A percentile compares a stretch with the other conserved stretches of the same genome.
These are phyloP conservation scores for Oenanthe javanica DNA, from an alignment of 140 eudicot genomes.

Conservation along the genomic window DNA sequence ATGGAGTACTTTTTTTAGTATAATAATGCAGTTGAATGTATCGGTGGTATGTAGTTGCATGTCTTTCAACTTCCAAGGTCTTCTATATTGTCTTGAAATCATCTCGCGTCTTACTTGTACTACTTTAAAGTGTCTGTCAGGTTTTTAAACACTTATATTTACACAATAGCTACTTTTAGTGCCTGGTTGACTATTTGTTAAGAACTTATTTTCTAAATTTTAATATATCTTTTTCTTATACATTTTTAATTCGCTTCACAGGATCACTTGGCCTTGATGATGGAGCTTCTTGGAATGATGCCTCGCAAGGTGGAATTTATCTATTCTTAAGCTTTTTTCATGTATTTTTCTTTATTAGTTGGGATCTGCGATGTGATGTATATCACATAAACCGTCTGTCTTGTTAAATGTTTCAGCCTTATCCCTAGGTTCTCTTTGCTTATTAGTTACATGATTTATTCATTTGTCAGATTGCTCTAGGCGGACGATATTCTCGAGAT, in stretches of 20 bases:
- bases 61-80: neutral
- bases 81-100: neutral
- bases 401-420: neutral
- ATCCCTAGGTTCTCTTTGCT: neutral
- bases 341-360: neutral
- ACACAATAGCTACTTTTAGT: neutral
- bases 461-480: slow-evolving; percentile 66
- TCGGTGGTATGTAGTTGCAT: slow-evolving; percentile 1
- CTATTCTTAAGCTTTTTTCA: neutral
- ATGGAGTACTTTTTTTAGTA: neutral
- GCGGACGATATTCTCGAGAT: slow-evolving; percentile 86
- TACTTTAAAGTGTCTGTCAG: neutral
- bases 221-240: neutral
- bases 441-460: neutral
- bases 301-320: slow-evolving; percentile 73
- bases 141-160: neutral
- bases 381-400: neutral
- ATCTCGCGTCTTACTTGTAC: neutral
- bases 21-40: neutral
- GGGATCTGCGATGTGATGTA: neutral
- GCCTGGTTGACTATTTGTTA: too few relatives aligned
- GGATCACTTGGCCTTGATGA: slow-evolving; percentile 97
- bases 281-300: slow-evolving; percentile 96
- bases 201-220: neutral
- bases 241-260: slow-evolving; percentile 13